A percentile compares a stretch with the other conserved stretches of the same genome.
phyloP scores from a whole-genome alignment of 73 alveolate species.

The Paramecium biaurelia region DNA sequence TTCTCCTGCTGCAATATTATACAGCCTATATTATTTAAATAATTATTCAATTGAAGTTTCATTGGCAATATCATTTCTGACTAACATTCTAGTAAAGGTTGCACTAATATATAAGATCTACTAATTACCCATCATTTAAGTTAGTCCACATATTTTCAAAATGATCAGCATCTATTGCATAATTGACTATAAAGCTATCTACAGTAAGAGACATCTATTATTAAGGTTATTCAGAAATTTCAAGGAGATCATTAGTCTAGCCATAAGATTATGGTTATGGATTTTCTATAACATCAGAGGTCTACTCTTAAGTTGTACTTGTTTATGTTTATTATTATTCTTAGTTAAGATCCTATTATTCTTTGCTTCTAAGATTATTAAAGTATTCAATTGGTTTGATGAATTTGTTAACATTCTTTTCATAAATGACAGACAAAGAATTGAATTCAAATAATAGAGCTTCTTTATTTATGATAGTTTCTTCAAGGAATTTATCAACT shows the following conservation, averaged over 20 bases:
- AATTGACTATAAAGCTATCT: constrained; percentile 26
- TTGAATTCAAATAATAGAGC: constrained; percentile 54
- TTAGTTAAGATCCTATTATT: constrained; percentile 11
- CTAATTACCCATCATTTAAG: constrained; percentile 58
- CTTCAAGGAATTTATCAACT: constrained; percentile 61
- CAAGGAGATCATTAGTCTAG: neutral
- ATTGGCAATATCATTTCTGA: constrained; percentile 24
- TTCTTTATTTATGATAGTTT: constrained; percentile 42
- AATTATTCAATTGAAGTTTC: constrained; percentile 40
- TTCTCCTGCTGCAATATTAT: constrained; percentile 63
- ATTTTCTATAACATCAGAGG: neutral
- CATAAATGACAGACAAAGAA: constrained; percentile 49
- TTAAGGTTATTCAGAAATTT: neutral
- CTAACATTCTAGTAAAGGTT: constrained; percentile 29
- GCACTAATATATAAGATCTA: constrained; percentile 37
- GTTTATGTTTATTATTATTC: neutral
- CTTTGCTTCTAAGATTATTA: constrained; percentile 46
- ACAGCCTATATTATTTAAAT: constrained; percentile 48
- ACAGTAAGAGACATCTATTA: neutral
- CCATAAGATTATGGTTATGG: neutral
- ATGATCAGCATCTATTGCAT: constrained; percentile 30
- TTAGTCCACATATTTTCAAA: constrained; percentile 57
- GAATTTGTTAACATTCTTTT: constrained; percentile 47
- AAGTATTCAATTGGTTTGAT: constrained; percentile 52
- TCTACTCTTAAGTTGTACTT: neutral